Percentiles rank a stretch among this genome's conserved stretches.
These are phyloP conservation scores for Chaetomium fimeti DNA, from an alignment of 495 filamentous ascomycete genomes.

Conservation along the genomic window DNA sequence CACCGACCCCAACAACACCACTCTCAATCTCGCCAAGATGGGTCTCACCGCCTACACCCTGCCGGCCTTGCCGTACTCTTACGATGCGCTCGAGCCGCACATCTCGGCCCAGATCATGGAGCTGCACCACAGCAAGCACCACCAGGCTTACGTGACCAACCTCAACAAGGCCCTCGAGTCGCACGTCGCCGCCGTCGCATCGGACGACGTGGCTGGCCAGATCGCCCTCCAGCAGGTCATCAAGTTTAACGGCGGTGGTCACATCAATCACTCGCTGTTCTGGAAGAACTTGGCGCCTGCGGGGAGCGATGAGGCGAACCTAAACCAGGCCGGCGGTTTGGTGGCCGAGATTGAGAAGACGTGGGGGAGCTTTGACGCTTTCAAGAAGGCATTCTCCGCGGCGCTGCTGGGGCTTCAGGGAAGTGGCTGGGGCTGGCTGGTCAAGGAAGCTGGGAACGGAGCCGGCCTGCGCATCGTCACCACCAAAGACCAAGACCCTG, in stretches of 20 bases:
- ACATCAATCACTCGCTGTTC: constrained; percentile 90
- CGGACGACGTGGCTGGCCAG: constrained; percentile 57
- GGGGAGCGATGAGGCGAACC: constrained; percentile 60
- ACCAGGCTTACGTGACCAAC: constrained; percentile 70
- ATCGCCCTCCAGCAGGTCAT: constrained; percentile 74
- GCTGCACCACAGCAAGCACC: constrained; percentile 71
- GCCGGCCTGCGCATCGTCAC: constrained; percentile 71
- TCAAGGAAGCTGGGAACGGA: constrained; percentile 71
- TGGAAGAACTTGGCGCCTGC: constrained; percentile 89
- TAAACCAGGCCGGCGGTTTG: constrained; percentile 58
- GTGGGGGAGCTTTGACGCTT: constrained; percentile 63
- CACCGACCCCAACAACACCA: background rate
- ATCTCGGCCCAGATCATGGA: constrained; percentile 97
- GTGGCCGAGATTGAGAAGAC: constrained; percentile 61
- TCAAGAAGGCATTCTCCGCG: constrained; percentile 75
- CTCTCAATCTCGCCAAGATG: constrained; percentile 33
- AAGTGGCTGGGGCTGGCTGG: constrained; percentile 84
- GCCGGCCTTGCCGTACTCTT: constrained; percentile 46
- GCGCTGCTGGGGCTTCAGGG: constrained; percentile 59
- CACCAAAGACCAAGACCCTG: constrained; percentile 92
- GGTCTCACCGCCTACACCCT: constrained; percentile 38
- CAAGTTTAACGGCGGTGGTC: constrained; percentile 90
- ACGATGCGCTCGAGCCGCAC: constrained; percentile 77
- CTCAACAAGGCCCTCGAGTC: constrained; percentile 62
- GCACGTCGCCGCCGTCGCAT: constrained; percentile 48